Conservation (phyloP, 2,329 filamentous ascomycete species). For the Didymella keratinophila region DNA sequence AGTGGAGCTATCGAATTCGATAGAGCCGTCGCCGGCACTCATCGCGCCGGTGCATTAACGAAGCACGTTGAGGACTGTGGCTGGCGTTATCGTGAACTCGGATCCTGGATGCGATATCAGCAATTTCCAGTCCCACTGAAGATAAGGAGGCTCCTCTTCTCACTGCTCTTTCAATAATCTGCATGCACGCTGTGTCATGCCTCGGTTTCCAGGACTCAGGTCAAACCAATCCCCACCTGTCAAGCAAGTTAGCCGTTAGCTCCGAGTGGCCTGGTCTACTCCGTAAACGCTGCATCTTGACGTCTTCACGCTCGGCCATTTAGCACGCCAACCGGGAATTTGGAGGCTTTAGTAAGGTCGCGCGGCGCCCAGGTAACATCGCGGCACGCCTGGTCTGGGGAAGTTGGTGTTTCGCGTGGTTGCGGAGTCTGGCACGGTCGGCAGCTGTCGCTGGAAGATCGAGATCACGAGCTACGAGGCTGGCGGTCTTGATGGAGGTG, state of each 20-base stretch:
- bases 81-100: conserved; percentile 14
- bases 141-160: conserved; percentile 8
- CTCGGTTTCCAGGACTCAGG: conserved; percentile 8
- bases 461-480: neutral
- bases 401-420: neutral
- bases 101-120: conserved; percentile 7
- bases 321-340: conserved; percentile 14
- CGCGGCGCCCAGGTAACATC: neutral
- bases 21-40: conserved; percentile 9
- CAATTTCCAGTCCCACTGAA: conserved; percentile 10
- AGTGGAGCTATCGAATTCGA: conserved; percentile 16
- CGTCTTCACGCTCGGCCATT: conserved; percentile 8
- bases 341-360: conserved; percentile 8
- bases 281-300: conserved; percentile 18
- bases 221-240: conserved; percentile 13
- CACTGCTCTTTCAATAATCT: conserved; percentile 8
- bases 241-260: conserved; percentile 18
- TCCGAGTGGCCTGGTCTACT: conserved; percentile 19
- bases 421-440: conserved; percentile 1
- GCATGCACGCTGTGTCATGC: conserved; percentile 11
- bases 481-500: neutral
- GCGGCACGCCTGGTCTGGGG: conserved; percentile 2
- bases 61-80: conserved; percentile 10
- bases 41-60: conserved; percentile 5
- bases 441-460: neutral